Base-by-base conservation (phyloP, 2,329 filamentous ascomycete genomes). In the Xylariaceae sp. region DNA sequence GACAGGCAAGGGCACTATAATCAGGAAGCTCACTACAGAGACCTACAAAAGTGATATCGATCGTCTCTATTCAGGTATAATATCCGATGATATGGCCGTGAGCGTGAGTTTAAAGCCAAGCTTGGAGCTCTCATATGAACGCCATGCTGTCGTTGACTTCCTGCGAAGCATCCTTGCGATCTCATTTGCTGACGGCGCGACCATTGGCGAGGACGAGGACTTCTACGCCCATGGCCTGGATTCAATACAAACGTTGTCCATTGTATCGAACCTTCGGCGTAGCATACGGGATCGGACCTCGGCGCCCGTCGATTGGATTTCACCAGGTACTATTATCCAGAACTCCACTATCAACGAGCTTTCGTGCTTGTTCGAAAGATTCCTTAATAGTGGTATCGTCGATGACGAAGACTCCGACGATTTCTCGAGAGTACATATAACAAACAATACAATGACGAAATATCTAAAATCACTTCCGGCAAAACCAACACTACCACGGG, bases 1-100 rank as follows among this genome's bases (percentile, higher is more conserved):
- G 42, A 67, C 65, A 5, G 60, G 47, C 0, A 67, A 68, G 37
- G 61, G 61, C 0, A 67, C 63, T 1, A 44, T 68, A 1, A 20
- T 66, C 1, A 61, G 64, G 4, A 63, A 57, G n/a, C 44, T 67
- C 4, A 63, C 65, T 1, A 55, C 65, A 37, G 16, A 61, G 2
- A 14, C 37, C 7, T 68, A 67, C 44, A 26, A 56, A 20, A n/a
- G 55, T 2, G 60, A 65, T 19, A 54, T 67, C 10, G 59, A 65
- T 14, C 1, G 42, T 1, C 46, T 65, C 1, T 65, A 66, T 40
- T 50, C 51, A n/a, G 40, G n/a, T 5, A 6, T 23, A 20, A 26
- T 20, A n/a, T 14, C 43, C 6, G 10, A n/a, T 2, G 29, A 44
- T 6, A 21, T 7, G 9, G 7, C 26, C 3, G 7, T 26, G 1